These are phyloP conservation scores for Larix kaempferi DNA, from an alignment of 75 land plant genomes.

Conservation along the genomic window DNA sequence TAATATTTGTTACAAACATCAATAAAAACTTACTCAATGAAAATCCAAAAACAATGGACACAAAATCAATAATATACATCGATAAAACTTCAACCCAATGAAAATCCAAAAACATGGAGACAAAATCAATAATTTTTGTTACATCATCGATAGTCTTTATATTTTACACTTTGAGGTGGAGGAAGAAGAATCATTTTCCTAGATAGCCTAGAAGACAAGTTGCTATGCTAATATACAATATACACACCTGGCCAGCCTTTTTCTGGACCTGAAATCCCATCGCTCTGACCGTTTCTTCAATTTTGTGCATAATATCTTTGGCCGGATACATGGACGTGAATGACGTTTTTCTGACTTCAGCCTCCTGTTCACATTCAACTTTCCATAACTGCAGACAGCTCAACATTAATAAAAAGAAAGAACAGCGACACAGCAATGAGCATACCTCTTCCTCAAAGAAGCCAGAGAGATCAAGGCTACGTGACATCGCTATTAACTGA, in stretches of 20 bases:
- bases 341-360: slow-evolving; percentile 59
- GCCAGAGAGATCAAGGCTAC: slow-evolving; percentile 67
- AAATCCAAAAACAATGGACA: too few species aligned
- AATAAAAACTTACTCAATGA: too few species aligned
- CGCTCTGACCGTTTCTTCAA: slow-evolving; percentile 43
- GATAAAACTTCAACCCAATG: too few species aligned
- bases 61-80: too few species aligned
- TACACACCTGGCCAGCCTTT: slow-evolving; percentile 53
- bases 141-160: too few species aligned
- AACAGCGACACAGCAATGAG: neutral
- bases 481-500: slow-evolving; percentile 76
- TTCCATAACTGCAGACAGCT: too few species aligned
- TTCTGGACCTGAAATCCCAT: slow-evolving; percentile 55
- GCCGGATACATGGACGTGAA: slow-evolving; percentile 60
- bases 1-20: too few species aligned
- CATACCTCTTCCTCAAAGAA: slow-evolving; percentile 70
- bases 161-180: too few species aligned
- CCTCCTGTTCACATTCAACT: slow-evolving; percentile 27
- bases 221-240: too few species aligned
- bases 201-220: too few species aligned
- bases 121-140: too few species aligned
- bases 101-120: too few species aligned
- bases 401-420: neutral
- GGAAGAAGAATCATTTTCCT: neutral
- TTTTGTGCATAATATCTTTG: slow-evolving; percentile 57